phyloP scores from a whole-genome alignment of 768 basidiomycete genomes.

The Tulasnella sp. region DNA sequence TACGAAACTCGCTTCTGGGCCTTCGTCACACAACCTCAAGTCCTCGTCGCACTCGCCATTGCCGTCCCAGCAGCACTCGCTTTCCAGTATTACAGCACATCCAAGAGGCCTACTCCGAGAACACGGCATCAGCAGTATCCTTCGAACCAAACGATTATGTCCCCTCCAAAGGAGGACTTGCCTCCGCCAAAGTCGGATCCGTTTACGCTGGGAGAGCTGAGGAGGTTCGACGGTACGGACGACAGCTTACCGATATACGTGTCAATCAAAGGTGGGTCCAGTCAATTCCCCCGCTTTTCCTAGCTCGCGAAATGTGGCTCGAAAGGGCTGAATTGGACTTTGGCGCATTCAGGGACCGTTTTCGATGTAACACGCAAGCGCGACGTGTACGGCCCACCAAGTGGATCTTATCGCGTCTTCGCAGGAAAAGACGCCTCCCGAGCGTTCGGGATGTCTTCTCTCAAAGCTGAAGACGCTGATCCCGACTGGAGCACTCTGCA shows the following conservation, averaged over 20 bases:
- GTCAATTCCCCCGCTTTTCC: background rate
- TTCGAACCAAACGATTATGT: conserved; percentile 9
- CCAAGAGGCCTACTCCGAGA: background rate
- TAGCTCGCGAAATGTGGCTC: too few relatives aligned
- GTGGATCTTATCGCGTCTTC: conserved; percentile 64
- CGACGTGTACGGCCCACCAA: conserved; percentile 79
- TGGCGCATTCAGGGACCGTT: conserved; percentile 49
- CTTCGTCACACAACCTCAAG: background rate
- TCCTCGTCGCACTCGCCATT: background rate
- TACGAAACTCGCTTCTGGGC: background rate
- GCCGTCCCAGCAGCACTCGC: background rate
- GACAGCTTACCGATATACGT: conserved; percentile 68
- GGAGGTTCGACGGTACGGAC: conserved; percentile 57
- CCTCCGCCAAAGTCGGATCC: conserved; percentile 62
- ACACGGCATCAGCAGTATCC: background rate
- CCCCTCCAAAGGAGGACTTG: conserved; percentile 10
- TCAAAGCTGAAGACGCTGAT: conserved; percentile 76
- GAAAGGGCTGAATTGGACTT: background rate
- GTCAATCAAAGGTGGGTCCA: conserved; percentile 69
- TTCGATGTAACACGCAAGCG: conserved; percentile 81
- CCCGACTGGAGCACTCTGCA: conserved; percentile 71
- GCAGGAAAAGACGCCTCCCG: conserved; percentile 89
- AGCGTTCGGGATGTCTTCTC: conserved; percentile 80
- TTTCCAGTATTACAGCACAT: background rate
- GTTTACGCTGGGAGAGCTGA: conserved; percentile 57